Evolutionary conservation across 768 basidiomycete species (phyloP).

Genomic region (Mycena olivaceomarginata): DNA sequence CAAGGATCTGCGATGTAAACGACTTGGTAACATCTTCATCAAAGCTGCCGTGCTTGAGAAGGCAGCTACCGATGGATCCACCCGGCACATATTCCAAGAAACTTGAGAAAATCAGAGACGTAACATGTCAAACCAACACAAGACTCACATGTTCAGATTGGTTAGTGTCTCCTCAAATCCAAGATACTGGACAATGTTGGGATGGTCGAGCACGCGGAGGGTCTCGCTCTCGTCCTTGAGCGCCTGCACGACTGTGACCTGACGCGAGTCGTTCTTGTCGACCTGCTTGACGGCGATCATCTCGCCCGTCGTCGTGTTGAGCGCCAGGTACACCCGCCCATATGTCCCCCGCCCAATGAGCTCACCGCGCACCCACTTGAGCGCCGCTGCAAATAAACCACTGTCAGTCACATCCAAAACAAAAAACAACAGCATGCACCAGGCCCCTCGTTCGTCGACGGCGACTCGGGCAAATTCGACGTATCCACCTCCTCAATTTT

Average conservation of each 20-base stretch:
- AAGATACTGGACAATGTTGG: conserved; percentile 97
- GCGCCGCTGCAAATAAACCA: conserved; percentile 75
- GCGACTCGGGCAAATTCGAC: conserved; percentile 77
- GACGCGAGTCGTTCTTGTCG: conserved; percentile 93
- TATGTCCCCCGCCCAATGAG: conserved; percentile 98
- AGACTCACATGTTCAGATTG: conserved; percentile 92
- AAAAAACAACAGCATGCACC: conserved; percentile 69
- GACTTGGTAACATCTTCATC: conserved; percentile 94
- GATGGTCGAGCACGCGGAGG: conserved; percentile 96
- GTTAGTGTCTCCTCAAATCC: conserved; percentile 94
- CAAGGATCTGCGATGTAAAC: conserved; percentile 94
- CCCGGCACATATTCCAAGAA: conserved; percentile 99
- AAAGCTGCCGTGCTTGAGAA: conserved; percentile 95
- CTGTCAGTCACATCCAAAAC: conserved; percentile 12
- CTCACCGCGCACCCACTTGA: conserved; percentile 99
- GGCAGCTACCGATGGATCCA: conserved; percentile 93
- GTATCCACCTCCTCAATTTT: conserved; percentile 95
- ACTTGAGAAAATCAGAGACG: conserved; percentile 61
- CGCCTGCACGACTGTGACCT: conserved; percentile 91
- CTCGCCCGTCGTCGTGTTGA: conserved; percentile 97
- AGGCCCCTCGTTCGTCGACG: conserved; percentile 70
- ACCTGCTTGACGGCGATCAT: conserved; percentile 99
- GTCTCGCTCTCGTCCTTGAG: conserved; percentile 97
- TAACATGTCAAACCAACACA: background rate
- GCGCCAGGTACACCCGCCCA: conserved; percentile 95